These are phyloP conservation scores for Tylopilus plumbeoviolaceoides DNA, from an alignment of 768 basidiomycete species.

Conservation along the genomic window DNA sequence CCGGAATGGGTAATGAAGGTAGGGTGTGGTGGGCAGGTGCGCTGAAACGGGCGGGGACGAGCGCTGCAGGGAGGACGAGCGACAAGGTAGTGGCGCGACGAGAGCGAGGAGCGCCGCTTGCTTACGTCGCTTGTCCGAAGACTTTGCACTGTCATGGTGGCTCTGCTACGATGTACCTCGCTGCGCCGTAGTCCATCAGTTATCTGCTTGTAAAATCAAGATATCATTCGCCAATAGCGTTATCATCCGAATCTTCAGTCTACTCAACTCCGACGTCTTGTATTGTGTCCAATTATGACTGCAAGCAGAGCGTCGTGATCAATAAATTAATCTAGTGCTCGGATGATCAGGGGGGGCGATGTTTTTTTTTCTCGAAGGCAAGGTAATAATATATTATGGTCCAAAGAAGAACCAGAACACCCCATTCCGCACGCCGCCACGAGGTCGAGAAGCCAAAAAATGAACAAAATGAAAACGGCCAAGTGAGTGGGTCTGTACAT, in stretches of 20 bases:
- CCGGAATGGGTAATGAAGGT: no score
- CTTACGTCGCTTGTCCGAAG: no score
- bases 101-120: no score
- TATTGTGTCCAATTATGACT: not conserved
- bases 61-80: no score
- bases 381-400: not conserved
- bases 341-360: not conserved
- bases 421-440: not conserved
- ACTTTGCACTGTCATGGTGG: no score
- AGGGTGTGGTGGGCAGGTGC: no score
- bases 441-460: not conserved
- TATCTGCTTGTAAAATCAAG: not conserved
- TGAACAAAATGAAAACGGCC: not conserved
- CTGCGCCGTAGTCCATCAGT: no score
- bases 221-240: conserved; percentile 31
- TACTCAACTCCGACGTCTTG: conserved; percentile 74
- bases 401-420: not conserved
- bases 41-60: no score
- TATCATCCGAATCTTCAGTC: conserved; percentile 50
- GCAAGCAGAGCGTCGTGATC: not conserved
- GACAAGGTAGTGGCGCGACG: no score
- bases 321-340: conserved; percentile 15
- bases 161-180: no score
- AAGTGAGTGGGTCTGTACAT: not conserved
- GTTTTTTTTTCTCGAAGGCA: not conserved